Percentiles rank a stretch among this genome's conserved stretches.
phyloP scores from a whole-genome alignment of 1,284 basidiomycete genomes.

The Filobasidium uniguttulatum region DNA sequence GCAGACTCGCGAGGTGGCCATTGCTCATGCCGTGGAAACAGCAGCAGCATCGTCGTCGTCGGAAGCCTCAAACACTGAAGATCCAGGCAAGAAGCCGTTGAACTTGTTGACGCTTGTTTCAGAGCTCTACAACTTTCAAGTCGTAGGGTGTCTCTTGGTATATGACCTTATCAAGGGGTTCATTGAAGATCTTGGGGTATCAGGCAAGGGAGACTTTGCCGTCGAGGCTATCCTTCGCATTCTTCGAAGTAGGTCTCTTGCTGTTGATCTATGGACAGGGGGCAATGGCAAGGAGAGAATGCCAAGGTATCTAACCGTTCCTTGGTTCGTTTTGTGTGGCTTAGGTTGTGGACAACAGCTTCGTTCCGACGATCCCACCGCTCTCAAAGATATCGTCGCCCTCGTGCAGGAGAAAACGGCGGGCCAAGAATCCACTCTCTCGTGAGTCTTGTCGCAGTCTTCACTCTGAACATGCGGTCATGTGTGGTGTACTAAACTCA shows the following conservation, averaged over 20 bases:
- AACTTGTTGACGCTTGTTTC: slow-evolving; percentile 79
- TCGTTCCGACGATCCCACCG: slow-evolving; percentile 48
- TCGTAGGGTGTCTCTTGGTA: slow-evolving; percentile 71
- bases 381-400: slow-evolving; percentile 42
- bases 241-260: slow-evolving; percentile 51
- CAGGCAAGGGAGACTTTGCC: slow-evolving; percentile 51
- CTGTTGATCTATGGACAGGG: background rate
- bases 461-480: too few species aligned
- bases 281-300: background rate
- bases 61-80: too few species aligned
- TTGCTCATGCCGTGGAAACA: slow-evolving; percentile 14
- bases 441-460: slow-evolving; percentile 39
- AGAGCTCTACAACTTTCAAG: slow-evolving; percentile 90
- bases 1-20: slow-evolving; percentile 15
- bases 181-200: slow-evolving; percentile 40
- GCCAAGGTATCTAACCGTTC: background rate
- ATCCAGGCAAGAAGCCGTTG: slow-evolving; percentile 64
- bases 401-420: slow-evolving; percentile 60
- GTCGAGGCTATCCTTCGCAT: slow-evolving; percentile 82
- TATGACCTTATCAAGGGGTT: slow-evolving; percentile 80
- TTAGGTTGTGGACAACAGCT: slow-evolving; percentile 73
- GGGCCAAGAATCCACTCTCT: slow-evolving; percentile 46
- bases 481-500: background rate
- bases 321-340: background rate
- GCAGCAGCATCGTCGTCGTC: slow-evolving; percentile 27